Evolutionary conservation across 2,329 filamentous ascomycete species (phyloP), one percentile per base, ranked within the genome.

Genomic region (Malbranchea zuffiana): DNA sequence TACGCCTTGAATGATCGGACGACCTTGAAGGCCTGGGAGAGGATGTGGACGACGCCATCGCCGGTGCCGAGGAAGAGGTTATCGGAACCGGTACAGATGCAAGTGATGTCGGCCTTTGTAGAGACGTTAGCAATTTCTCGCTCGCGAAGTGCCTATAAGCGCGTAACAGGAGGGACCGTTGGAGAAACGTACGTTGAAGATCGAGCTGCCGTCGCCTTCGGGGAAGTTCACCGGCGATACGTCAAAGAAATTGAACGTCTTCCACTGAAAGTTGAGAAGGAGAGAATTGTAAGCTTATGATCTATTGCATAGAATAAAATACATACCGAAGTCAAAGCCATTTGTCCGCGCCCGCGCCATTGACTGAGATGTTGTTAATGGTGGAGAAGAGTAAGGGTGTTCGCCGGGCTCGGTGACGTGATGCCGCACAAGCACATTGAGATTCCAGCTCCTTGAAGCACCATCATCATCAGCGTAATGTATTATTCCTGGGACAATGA

Each of bases 181-280:
- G 23, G 32, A 36, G 21, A 12, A 15, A 48, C 59, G 75, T 72
- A 82, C 81, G 60, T 87, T 80, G 66, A 92, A 81, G 55, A 86
- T 72, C 54, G 77, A 72, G 50, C 78, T 76, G 56, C 77, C 80
- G 56, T 92, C 84, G 59, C 90, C 80, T 59, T 92, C 81, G 16
- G 72, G 74, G 52, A 87, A 72, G 55, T 80, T 77, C 60, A 95
- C 78, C 57, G 82, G 80, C 57, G 78, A 78, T 60, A 93, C 85
- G 65, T 95, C 85, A 74, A 98, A 96, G 78, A 98, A 98, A 72
- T 93, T 87, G 69, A 98, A 98, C 50, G 82, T 80, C 82, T 95
- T 95, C 88, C 90, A 96, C 88, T 94, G 3, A 4, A 6, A 15
- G 11, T 13, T 17, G 16, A 39, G 24, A 1, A 20, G 11, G 12